phyloP scores from a whole-genome alignment of 495 filamentous ascomycete species.

The Acidomyces sp. region DNA sequence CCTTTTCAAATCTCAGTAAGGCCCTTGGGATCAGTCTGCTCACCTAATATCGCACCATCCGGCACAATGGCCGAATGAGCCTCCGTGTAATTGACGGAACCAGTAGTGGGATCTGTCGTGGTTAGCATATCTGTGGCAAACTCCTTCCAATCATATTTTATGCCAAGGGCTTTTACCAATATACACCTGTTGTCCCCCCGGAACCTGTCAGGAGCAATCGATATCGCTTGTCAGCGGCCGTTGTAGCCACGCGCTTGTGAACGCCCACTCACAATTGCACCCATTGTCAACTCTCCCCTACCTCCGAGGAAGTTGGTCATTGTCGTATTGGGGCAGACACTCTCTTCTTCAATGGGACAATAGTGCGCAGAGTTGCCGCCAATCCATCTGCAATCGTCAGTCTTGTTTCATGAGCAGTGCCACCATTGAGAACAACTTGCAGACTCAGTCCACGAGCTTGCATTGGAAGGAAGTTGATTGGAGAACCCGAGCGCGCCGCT shows the following conservation, averaged over 20 bases:
- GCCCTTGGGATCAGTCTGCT: slow-evolving; percentile 5
- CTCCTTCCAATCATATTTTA: not conserved
- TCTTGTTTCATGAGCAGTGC: slow-evolving; percentile 12
- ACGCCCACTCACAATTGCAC: too few relatives aligned
- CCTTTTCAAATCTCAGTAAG: too few relatives aligned
- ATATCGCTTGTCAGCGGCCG: too few relatives aligned
- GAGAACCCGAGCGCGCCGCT: slow-evolving; percentile 13
- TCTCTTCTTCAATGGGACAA: not conserved
- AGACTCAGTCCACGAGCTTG: slow-evolving; percentile 6
- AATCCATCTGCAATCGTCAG: slow-evolving; percentile 1
- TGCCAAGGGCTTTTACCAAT: slow-evolving; percentile 1
- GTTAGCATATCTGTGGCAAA: slow-evolving; percentile 13
- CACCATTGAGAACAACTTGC: too few relatives aligned
- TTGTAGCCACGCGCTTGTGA: too few relatives aligned
- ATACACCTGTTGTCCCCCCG: slow-evolving; percentile 20
- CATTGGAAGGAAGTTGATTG: slow-evolving; percentile 13
- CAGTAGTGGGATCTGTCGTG: slow-evolving; percentile 13
- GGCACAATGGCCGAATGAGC: slow-evolving; percentile 13
- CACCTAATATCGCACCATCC: slow-evolving; percentile 4
- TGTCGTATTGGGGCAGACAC: slow-evolving; percentile 2
- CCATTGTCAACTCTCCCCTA: slow-evolving; percentile 11
- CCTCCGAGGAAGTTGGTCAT: slow-evolving; percentile 8
- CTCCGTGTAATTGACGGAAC: slow-evolving; percentile 18
- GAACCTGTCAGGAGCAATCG: too few relatives aligned
- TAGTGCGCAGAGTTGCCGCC: not conserved